Percentiles rank a stretch among this genome's conserved stretches.
Conservation (phyloP, 768 basidiomycete species). For the Suillus variegatus region DNA sequence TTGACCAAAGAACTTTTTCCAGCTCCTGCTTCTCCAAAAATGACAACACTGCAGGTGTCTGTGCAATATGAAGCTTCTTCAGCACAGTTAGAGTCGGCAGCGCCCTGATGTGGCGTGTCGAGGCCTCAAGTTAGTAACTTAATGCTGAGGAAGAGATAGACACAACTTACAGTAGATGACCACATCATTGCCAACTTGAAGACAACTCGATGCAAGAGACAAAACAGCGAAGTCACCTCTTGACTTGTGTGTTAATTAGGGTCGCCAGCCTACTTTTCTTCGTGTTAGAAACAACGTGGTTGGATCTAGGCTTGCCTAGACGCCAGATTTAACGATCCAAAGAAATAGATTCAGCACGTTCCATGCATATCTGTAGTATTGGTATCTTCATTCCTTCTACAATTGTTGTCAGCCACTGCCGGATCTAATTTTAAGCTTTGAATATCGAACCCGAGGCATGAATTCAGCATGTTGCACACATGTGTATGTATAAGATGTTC, state of each 20-base stretch:
- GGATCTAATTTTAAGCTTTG: neutral
- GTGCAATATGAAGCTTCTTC: neutral
- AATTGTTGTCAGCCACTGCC: too few species aligned
- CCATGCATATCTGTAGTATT: neutral
- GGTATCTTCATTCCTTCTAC: neutral
- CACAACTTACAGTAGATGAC: neutral
- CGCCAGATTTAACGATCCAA: neutral
- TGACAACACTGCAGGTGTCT: slow-evolving; percentile 33
- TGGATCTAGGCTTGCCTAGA: neutral
- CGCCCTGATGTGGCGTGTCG: neutral
- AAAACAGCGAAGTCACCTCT: neutral
- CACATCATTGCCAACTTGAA: neutral
- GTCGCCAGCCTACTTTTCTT: neutral
- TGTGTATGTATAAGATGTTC: neutral
- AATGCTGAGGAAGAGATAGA: neutral
- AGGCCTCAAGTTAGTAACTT: neutral
- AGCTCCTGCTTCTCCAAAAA: slow-evolving; percentile 47
- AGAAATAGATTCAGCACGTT: neutral
- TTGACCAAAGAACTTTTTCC: slow-evolving; percentile 48
- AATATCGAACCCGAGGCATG: neutral
- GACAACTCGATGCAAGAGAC: neutral
- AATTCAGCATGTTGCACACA: neutral
- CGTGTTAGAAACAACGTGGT: neutral
- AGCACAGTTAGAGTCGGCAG: neutral
- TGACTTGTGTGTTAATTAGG: neutral